Evolutionary conservation across 78 protist species (phyloP), one percentile per base, ranked within the genome.

Genomic region (Bigelowiella natans): DNA sequence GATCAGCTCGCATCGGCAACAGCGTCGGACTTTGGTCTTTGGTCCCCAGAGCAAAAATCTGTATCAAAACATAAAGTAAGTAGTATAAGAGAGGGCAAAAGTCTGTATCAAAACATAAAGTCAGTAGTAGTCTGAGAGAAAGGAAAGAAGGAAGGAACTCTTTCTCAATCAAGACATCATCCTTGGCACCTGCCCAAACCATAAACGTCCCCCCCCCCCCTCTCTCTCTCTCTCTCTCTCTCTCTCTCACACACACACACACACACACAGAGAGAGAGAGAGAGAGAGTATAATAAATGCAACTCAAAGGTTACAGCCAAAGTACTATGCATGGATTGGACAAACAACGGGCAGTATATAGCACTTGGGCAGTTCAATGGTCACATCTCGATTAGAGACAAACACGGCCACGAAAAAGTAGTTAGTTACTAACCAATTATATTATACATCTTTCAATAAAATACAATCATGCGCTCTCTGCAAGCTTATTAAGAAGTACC

Each of bases 311-410:
- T 51, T 18, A 51, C 73, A 1, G 28, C 86, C 38, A 86, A 37
- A 18, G 87, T 39, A 1, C 83, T 85, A 28, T 90, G 89, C 84
- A 73, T 36, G 26, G 28, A 36, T 31, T 96, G 97, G 97, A 93
- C 95, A 11, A 90, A 38, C 83, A 94, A 94, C 83, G 97, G 97
- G 1, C 94, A 91, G 91, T 89, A 89, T 63, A 84, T 94, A 1
- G 97, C 96, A 0, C 39, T 94, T 1, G 97, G 97, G 28, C 88
- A 73, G 73, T 86, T 85, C 88, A 88, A 88, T 51, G 96, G 97
- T 26, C 73, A 51, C 73, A 51, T 51, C 7, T 51, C 73, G 34
- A 51, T 51, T 18, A 7, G 73, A 18, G 73, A 51, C 73, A 51
- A 51, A 18, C 7, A 51, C 18, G 73, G 73, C 34, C 34, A 51